Evolutionary conservation across 2,329 filamentous ascomycete species (phyloP).

Genomic region (Sclerotinia trifoliorum): DNA sequence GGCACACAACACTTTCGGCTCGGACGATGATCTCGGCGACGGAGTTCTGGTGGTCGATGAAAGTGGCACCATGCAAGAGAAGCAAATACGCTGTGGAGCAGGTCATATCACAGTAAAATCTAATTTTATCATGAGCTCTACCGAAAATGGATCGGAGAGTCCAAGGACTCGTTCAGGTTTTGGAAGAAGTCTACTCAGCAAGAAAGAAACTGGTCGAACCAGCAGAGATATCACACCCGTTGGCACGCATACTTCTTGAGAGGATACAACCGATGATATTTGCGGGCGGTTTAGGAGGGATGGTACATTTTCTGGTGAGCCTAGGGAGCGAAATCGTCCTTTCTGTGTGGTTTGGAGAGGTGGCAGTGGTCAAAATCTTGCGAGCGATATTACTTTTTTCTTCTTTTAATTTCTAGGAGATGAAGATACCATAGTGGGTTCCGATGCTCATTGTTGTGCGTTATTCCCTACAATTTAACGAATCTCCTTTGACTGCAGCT

Average conservation of each 20-base stretch:
- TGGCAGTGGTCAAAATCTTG: background rate
- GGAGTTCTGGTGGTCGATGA: conserved; percentile 91
- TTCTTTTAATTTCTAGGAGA: conserved; percentile 6
- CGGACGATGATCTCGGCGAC: conserved; percentile 81
- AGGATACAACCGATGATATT: background rate
- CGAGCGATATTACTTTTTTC: background rate
- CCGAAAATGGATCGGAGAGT: conserved; percentile 39
- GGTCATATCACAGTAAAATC: conserved; percentile 74
- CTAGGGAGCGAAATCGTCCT: background rate
- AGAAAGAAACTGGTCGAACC: conserved; percentile 41
- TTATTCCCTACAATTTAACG: background rate
- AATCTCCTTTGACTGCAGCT: background rate
- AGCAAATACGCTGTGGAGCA: conserved; percentile 69
- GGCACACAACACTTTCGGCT: conserved; percentile 80
- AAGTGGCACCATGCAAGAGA: conserved; percentile 63
- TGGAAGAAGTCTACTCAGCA: conserved; percentile 56
- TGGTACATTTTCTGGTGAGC: background rate
- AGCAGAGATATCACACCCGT: conserved; percentile 47
- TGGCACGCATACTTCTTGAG: background rate
- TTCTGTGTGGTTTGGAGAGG: no score
- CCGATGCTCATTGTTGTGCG: background rate
- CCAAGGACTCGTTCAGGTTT: conserved; percentile 43
- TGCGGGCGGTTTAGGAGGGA: background rate
- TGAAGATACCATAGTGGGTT: conserved; percentile 7
- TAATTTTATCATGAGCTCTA: conserved; percentile 60